These are phyloP conservation scores for Xylariomycetidae sp. DNA, from an alignment of 2,329 filamentous ascomycete genomes.

Conservation along the genomic window DNA sequence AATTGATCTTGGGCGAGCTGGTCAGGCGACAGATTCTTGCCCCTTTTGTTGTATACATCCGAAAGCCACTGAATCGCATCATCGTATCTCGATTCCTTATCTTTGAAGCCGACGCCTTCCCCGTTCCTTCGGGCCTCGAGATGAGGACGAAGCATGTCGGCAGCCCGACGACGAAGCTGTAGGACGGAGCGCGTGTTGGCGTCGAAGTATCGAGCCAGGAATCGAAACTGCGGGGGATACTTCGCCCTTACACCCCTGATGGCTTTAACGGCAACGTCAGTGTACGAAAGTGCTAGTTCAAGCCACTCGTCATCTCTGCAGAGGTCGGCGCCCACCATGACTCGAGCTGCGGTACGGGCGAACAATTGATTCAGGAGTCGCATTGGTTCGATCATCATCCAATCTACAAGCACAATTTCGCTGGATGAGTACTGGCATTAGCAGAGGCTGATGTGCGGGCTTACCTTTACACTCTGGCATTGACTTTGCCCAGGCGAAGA, in stretches of 20 bases:
- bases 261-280: conserved; percentile 5
- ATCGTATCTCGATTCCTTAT: background rate
- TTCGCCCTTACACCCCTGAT: conserved; percentile 3
- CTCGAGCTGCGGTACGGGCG: conserved; percentile 6
- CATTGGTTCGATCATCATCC: conserved; percentile 1
- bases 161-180: conserved; percentile 1
- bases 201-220: conserved; percentile 5
- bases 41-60: conserved; percentile 1
- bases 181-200: conserved; percentile 1
- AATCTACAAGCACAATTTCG: too few species aligned
- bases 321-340: conserved; percentile 9
- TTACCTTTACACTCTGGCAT: background rate
- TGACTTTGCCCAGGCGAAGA: conserved; percentile 1
- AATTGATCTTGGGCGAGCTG: conserved; percentile 8
- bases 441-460: too few species aligned
- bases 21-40: conserved; percentile 2
- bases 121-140: conserved; percentile 3
- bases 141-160: conserved; percentile 4
- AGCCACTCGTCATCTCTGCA: conserved; percentile 7
- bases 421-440: too few species aligned
- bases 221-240: conserved; percentile 6
- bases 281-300: conserved; percentile 6
- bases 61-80: conserved; percentile 8
- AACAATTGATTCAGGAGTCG: conserved; percentile 5
- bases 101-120: background rate